Evolutionary conservation across 495 filamentous ascomycete species (phyloP), one percentile per base, ranked within the genome.

Genomic region (Collariella sp.): DNA sequence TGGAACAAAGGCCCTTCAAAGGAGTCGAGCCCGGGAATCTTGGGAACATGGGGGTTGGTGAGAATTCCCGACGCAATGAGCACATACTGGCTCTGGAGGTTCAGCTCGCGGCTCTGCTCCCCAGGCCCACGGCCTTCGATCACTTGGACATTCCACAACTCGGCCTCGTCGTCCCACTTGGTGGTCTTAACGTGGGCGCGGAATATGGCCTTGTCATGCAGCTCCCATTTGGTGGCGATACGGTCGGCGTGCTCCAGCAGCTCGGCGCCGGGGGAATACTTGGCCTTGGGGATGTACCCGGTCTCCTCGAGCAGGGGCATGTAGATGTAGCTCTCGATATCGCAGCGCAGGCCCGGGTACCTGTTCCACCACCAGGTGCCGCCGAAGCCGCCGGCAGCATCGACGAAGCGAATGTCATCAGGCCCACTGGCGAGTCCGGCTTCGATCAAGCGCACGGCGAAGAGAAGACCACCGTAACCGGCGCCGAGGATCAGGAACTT

Each of bases 221-320:
- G 54, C 0, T 67, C 60, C 62, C 66, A 84, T 50, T 75, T 61
- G 43, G 65, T 56, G 13, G 66, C 71, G 3, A 75, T 62, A 1
- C 59, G 50, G 12, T 75, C 52, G 10, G 72, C 65, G 56, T 82
- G 69, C 31, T 75, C 61, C 2, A 70, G 65, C 16, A 81, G 66
- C 63, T 81, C 79, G 0, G 62, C 24, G 2, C 76, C 76, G 1
- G 63, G 41, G 0, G 68, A 56, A 50, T 78, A 80, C 43, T 69
- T 72, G 15, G 70, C 65, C 20, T 61, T 70, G 0, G 80, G 81
- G 48, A 81, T 67, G 55, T 78, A 83, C 0, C 74, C 78, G 3
- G 72, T 83, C 60, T 83, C 81, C 38, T 84, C 81, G n/a, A 84
- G 64, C 12, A 80, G 59, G 0, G 82, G 80, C 65, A 85, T 55